Evolutionary conservation across 2,329 filamentous ascomycete genomes (phyloP).

Genomic region (Proliferodiscus dingleyae): DNA sequence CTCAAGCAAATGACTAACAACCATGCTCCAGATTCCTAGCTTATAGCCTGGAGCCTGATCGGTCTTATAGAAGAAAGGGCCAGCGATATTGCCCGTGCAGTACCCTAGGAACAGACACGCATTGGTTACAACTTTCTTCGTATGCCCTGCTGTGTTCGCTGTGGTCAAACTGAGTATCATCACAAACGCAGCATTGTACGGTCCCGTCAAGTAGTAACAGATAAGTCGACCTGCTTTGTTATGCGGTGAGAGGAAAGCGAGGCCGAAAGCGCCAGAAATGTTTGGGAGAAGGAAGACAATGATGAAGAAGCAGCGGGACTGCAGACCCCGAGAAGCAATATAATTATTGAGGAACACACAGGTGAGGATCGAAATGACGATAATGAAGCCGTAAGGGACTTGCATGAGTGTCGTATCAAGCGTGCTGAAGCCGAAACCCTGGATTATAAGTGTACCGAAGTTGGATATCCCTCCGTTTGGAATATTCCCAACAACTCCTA

Average conservation of each 20-base stretch:
- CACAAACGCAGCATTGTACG: conserved; percentile 15
- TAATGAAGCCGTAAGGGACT: conserved; percentile 50
- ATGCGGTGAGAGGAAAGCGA: conserved; percentile 41
- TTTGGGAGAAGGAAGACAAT: conserved; percentile 52
- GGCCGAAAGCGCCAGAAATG: conserved; percentile 47
- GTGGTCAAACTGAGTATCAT: conserved; percentile 40
- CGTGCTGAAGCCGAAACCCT: conserved; percentile 44
- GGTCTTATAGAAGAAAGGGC: conserved; percentile 19
- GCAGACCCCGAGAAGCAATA: conserved; percentile 42
- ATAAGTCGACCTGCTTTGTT: conserved; percentile 43
- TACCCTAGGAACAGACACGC: conserved; percentile 38
- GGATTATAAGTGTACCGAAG: conserved; percentile 37
- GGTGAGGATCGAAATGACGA: conserved; percentile 48
- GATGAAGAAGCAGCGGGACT: conserved; percentile 48
- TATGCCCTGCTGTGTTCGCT: conserved; percentile 38
- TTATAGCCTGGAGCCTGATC: conserved; percentile 10
- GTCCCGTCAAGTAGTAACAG: conserved; percentile 41
- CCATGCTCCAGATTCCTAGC: conserved; percentile 27
- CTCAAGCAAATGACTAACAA: conserved; percentile 19
- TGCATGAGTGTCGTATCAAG: conserved; percentile 50
- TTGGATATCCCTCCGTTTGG: conserved; percentile 53
- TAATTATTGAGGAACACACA: conserved; percentile 39
- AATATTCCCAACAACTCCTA: conserved; percentile 47
- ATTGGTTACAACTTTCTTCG: conserved; percentile 40
- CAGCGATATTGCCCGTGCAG: conserved; percentile 47